Conservation (phyloP, 2,329 filamentous ascomycete genomes). For the Pyrenochaeta sp. region DNA sequence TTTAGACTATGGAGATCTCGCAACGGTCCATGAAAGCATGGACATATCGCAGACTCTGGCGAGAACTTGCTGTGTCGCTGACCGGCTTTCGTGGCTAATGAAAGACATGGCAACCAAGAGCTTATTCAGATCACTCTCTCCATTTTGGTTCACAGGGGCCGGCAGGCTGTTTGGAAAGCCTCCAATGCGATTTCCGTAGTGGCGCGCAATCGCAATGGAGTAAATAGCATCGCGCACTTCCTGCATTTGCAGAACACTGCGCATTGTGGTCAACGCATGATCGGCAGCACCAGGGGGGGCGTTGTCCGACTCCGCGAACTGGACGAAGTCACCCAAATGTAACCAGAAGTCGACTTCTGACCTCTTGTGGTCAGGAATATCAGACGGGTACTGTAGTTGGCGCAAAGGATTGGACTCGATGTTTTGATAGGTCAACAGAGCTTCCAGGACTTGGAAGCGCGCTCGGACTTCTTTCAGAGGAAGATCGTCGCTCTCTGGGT, state of each 20-base stretch:
- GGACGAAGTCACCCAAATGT: constrained; percentile 74
- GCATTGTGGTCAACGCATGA: constrained; percentile 69
- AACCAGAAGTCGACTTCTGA: constrained; percentile 82
- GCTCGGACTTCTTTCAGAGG: constrained; percentile 67
- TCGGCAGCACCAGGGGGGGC: constrained; percentile 67
- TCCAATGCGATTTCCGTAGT: constrained; percentile 69
- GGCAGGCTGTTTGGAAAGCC: constrained; percentile 54
- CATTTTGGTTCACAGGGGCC: constrained; percentile 31
- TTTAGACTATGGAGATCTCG: constrained; percentile 24
- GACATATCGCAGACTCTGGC: constrained; percentile 59
- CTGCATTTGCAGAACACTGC: constrained; percentile 75
- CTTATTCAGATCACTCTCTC: constrained; percentile 51
- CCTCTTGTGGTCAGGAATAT: constrained; percentile 45
- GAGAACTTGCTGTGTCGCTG: constrained; percentile 57
- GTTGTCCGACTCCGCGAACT: constrained; percentile 68
- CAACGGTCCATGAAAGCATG: constrained; percentile 52
- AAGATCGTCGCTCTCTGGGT: constrained; percentile 61
- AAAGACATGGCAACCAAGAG: constrained; percentile 58
- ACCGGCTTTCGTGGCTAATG: constrained; percentile 55
- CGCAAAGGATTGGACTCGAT: constrained; percentile 66
- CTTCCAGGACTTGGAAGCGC: constrained; percentile 77
- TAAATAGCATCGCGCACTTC: constrained; percentile 93
- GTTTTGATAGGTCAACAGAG: constrained; percentile 75
- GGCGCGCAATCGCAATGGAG: constrained; percentile 81
- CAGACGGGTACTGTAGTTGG: constrained; percentile 57